Evolutionary conservation across 345 rosid species (phyloP).

Genomic region (Populus euphratica): DNA sequence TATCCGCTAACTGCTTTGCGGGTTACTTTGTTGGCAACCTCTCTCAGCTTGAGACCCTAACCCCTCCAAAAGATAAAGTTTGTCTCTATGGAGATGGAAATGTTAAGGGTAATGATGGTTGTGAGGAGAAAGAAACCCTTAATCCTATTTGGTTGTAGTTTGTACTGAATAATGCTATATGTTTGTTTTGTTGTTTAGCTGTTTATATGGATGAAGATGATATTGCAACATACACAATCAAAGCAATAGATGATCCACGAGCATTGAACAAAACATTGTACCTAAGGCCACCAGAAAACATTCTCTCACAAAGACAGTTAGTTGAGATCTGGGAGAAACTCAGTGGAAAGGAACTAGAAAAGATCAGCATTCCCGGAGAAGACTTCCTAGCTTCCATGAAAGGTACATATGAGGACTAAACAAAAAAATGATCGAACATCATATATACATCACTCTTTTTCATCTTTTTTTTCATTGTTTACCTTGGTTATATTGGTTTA

Average conservation of each 20-base stretch:
- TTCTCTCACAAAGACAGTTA: slow-evolving; percentile 53
- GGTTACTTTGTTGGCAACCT: slow-evolving; percentile 76
- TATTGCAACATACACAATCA: slow-evolving; percentile 53
- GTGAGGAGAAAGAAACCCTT: background rate
- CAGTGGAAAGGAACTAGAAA: slow-evolving; percentile 39
- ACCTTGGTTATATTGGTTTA: background rate
- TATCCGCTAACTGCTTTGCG: slow-evolving; percentile 68
- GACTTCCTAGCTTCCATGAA: slow-evolving; percentile 65
- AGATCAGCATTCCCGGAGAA: slow-evolving; percentile 36
- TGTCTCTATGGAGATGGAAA: slow-evolving; percentile 68
- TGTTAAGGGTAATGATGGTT: slow-evolving; percentile 46
- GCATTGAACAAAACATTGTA: slow-evolving; percentile 62
- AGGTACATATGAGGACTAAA: slow-evolving; percentile 22
- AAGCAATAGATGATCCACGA: slow-evolving; percentile 64
- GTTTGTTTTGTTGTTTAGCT: slow-evolving; percentile 25
- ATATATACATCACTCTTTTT: background rate
- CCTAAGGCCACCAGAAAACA: slow-evolving; percentile 49
- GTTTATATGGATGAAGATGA: slow-evolving; percentile 71
- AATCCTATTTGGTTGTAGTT: background rate
- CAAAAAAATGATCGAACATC: background rate
- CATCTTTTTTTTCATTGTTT: background rate
- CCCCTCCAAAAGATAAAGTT: slow-evolving; percentile 58
- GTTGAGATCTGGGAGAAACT: slow-evolving; percentile 73
- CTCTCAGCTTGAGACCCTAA: slow-evolving; percentile 52
- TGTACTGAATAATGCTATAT: background rate